Conservation (phyloP, 2,329 filamentous ascomycete species). For the Talaromyces sp. region DNA sequence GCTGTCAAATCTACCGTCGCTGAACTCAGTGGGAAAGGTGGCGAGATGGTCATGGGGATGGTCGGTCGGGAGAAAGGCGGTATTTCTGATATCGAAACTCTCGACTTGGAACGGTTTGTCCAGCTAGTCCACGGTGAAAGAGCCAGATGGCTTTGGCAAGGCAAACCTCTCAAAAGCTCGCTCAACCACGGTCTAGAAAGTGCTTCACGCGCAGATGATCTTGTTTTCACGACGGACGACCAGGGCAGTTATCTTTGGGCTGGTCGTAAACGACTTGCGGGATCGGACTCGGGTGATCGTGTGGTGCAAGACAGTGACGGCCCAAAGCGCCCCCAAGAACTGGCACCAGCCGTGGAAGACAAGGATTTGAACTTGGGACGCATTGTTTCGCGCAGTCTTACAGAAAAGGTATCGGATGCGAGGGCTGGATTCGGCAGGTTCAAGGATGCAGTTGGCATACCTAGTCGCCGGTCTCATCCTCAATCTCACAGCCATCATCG, state of each 20-base stretch:
- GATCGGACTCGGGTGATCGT: conserved; percentile 40
- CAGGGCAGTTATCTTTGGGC: conserved; percentile 48
- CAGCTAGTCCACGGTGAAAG: conserved; percentile 75
- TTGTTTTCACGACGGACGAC: conserved; percentile 46
- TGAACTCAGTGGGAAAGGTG: conserved; percentile 88
- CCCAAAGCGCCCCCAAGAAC: conserved; percentile 31
- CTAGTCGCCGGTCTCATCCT: conserved; percentile 39
- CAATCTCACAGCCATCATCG: conserved; percentile 7
- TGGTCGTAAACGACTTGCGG: conserved; percentile 36
- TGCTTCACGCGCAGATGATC: conserved; percentile 36
- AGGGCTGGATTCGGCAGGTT: conserved; percentile 79
- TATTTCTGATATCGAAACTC: conserved; percentile 87
- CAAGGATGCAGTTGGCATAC: conserved; percentile 71
- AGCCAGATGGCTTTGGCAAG: conserved; percentile 91
- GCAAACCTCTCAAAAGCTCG: conserved; percentile 69
- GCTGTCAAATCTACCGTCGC: conserved; percentile 94
- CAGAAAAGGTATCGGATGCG: conserved; percentile 74
- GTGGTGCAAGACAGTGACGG: conserved; percentile 30
- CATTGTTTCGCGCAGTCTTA: conserved; percentile 73
- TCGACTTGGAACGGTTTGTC: conserved; percentile 81
- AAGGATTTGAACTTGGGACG: conserved; percentile 54
- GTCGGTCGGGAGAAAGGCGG: conserved; percentile 84
- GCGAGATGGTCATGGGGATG: conserved; percentile 94
- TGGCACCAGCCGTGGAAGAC: conserved; percentile 31
- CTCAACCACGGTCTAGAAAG: conserved; percentile 31